A percentile compares a stretch with the other conserved stretches of the same genome.
Conservation (phyloP, 345 rosid species). For the Luvunga scandens region DNA sequence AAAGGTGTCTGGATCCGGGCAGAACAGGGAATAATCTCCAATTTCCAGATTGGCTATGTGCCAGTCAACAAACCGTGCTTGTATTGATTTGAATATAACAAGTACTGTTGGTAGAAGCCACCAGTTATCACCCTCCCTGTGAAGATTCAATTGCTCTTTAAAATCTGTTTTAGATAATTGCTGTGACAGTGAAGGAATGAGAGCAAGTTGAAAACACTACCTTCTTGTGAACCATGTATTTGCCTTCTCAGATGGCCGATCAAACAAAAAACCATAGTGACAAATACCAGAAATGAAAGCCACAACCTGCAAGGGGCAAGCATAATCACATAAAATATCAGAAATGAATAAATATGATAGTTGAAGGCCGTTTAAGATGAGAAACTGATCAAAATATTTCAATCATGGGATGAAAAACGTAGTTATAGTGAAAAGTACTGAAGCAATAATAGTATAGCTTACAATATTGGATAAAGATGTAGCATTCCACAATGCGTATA, state of each 20-base stretch:
- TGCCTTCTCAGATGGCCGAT: slow-evolving; percentile 39
- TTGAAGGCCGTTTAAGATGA: background rate
- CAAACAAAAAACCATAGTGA: slow-evolving; percentile 50
- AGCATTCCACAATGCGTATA: slow-evolving; percentile 84
- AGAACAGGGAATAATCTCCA: slow-evolving; percentile 72
- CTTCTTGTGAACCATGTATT: slow-evolving; percentile 55
- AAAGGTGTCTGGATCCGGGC: slow-evolving; percentile 84
- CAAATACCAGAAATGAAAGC: slow-evolving; percentile 74
- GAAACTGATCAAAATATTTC: background rate
- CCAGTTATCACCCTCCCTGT: slow-evolving; percentile 88
- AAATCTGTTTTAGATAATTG: background rate
- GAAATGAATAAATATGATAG: background rate
- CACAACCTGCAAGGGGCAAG: slow-evolving; percentile 60
- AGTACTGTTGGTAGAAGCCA: slow-evolving; percentile 87
- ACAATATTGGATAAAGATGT: slow-evolving; percentile 87
- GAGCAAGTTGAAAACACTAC: slow-evolving; percentile 28
- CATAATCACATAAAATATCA: background rate
- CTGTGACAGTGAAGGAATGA: background rate
- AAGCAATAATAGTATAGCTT: slow-evolving; percentile 32
- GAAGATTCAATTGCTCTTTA: background rate
- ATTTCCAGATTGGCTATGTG: slow-evolving; percentile 91
- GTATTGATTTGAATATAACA: slow-evolving; percentile 59
- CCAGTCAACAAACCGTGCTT: slow-evolving; percentile 89
- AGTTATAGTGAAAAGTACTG: background rate
- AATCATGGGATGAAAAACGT: background rate